A percentile compares a stretch with the other conserved stretches of the same genome.
These are phyloP conservation scores for Colletotrichum salicis DNA, from an alignment of 2,329 filamentous ascomycete genomes.

Conservation along the genomic window DNA sequence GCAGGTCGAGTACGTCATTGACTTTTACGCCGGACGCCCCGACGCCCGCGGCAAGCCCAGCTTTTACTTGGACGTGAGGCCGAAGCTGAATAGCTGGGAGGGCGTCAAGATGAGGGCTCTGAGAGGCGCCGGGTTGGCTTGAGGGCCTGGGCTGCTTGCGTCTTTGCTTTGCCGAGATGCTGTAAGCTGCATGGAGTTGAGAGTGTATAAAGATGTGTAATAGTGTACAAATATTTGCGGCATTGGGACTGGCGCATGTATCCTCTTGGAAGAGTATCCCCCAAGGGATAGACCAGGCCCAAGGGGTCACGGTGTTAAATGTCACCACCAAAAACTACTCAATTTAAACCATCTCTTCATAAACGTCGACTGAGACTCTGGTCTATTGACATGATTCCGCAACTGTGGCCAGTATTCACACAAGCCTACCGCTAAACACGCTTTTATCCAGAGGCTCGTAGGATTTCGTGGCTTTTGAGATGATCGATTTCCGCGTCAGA, in stretches of 20 bases:
- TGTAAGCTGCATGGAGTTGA: background rate
- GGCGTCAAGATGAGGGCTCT: slow-evolving; percentile 73
- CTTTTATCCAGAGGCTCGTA: too few species aligned
- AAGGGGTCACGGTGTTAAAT: too few species aligned
- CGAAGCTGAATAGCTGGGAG: slow-evolving; percentile 76
- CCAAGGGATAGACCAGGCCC: background rate
- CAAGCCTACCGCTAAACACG: too few species aligned
- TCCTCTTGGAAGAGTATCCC: background rate
- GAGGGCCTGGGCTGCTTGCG: slow-evolving; percentile 7
- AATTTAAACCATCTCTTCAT: too few species aligned
- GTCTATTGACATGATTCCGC: too few species aligned
- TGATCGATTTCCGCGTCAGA: too few species aligned
- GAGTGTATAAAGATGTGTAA: slow-evolving; percentile 6
- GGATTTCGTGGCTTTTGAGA: too few species aligned
- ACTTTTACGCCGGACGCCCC: slow-evolving; percentile 86
- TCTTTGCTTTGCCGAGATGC: background rate
- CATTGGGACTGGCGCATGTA: background rate
- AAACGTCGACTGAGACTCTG: too few species aligned
- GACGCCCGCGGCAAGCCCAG: slow-evolving; percentile 57
- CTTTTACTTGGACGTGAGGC: slow-evolving; percentile 75
- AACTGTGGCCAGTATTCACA: too few species aligned
- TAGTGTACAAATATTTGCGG: background rate
- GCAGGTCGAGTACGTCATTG: slow-evolving; percentile 93
- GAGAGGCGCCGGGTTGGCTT: slow-evolving; percentile 62
- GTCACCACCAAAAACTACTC: too few species aligned